Evolutionary conservation across 495 filamentous ascomycete species (phyloP).

Genomic region (Cenococcum geophilum): DNA sequence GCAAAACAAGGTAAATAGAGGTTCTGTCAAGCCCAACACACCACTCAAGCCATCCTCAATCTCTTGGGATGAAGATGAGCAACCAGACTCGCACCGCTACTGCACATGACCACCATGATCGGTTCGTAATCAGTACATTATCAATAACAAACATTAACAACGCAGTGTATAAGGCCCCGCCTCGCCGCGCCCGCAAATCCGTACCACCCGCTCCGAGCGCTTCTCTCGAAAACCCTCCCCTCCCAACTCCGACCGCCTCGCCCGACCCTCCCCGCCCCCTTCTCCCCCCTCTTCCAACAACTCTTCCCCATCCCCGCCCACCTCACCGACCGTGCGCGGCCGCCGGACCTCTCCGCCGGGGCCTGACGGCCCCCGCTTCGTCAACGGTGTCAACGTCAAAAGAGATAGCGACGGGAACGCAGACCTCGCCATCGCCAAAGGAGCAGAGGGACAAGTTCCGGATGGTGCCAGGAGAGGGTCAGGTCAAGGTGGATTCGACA

Average conservation of each 20-base stretch:
- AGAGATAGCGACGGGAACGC: conserved; percentile 20
- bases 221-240: neutral
- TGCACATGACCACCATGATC: neutral
- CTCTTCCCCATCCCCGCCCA: conserved; percentile 18
- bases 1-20: conserved; percentile 33
- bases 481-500: conserved; percentile 1
- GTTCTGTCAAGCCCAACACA: conserved; percentile 1
- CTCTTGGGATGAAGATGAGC: conserved; percentile 22
- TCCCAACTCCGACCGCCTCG: neutral
- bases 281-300: conserved; percentile 19
- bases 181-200: conserved; percentile 17
- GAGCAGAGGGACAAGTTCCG: conserved; percentile 27
- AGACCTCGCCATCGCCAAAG: conserved; percentile 14
- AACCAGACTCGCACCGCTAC: neutral
- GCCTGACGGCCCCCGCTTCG: conserved; percentile 25
- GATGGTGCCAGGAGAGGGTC: neutral
- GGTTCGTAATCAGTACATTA: conserved; percentile 18
- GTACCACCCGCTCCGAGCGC: neutral
- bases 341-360: conserved; percentile 29
- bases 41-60: neutral
- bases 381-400: conserved; percentile 24
- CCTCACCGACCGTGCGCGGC: conserved; percentile 22
- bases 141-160: conserved; percentile 29
- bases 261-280: conserved; percentile 20
- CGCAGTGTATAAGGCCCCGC: conserved; percentile 22